Conservation (phyloP, 148 eudicot species). For the Camellia granthamiana region DNA sequence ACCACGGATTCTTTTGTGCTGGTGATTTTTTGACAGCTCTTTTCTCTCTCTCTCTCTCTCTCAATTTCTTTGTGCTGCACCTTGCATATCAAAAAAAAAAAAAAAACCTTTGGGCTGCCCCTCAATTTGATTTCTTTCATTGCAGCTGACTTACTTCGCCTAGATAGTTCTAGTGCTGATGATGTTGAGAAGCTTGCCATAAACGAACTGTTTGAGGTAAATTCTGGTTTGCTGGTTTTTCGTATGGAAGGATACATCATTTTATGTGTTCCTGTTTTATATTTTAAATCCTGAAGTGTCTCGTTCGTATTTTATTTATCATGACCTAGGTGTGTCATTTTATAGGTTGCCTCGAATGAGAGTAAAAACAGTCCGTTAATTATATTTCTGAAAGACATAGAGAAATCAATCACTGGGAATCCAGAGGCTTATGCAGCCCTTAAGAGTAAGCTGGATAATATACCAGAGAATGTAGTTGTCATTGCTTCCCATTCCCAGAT, state of each 20-base stretch:
- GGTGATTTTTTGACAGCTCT: conserved; percentile 37
- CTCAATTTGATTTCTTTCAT: conserved; percentile 1
- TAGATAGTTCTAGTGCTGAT: conserved; percentile 65
- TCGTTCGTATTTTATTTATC: not conserved
- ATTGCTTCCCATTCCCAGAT: conserved; percentile 84
- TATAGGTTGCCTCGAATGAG: conserved; percentile 65
- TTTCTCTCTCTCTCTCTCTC: not conserved
- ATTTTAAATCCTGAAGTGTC: not conserved
- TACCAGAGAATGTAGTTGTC: conserved; percentile 73
- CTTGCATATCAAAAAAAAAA: no score
- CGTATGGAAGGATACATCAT: not conserved
- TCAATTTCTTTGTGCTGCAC: no score
- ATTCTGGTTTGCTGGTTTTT: not conserved
- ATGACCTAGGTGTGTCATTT: not conserved
- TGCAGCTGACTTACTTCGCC: conserved; percentile 71
- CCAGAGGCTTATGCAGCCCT: conserved; percentile 61
- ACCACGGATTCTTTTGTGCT: conserved; percentile 91
- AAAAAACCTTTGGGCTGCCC: not conserved
- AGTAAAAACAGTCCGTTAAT: conserved; percentile 63
- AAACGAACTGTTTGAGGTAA: conserved; percentile 88
- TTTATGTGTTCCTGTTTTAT: not conserved
- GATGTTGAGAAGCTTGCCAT: conserved; percentile 70
- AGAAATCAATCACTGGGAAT: conserved; percentile 71
- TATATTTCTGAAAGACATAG: conserved; percentile 78
- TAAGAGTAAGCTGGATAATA: conserved; percentile 63